Evolutionary conservation across 441 rosid species (phyloP), one percentile per base, ranked within the genome.

Genomic region (Gossypium lobatum): DNA sequence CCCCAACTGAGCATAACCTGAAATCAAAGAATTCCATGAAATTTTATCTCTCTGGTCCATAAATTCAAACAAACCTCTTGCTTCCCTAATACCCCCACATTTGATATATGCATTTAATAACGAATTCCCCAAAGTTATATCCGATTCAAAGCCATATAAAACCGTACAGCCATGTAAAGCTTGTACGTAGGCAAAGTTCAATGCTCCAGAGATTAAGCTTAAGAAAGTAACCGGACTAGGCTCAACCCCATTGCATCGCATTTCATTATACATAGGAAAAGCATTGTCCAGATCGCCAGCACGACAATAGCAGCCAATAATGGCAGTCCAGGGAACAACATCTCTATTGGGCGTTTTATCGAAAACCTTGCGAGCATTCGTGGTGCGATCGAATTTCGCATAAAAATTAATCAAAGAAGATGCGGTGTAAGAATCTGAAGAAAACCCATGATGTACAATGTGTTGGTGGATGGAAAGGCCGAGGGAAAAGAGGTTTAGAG

Each of bases 221-320:
- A 88, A 77, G 57, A 88, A 72, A 48, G 93, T 88, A 73, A 85
- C 89, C 26, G 87, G 82, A 77, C 83, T 65, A 61, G 89, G 91
- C 60, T 75, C 78, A 76, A 77, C 70, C 63, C 85, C 84, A 9
- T 73, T 62, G 61, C 10, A 64, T 52, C 86, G 80, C 93, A 88
- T 88, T 68, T 79, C 66, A 62, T 75, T 82, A 21, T 79, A 69
- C 85, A 85, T 74, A 9, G 37, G 26, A 60, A 78, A 82, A 4
- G 83, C 86, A 17, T 66, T 74, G 14, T 45, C 80, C 6, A 77
- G 23, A 42, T 81, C 73, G 3, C 88, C 88, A 0, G 60, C 76
- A 14, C 85, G 80, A 23, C 85, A 72, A 71, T 87, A 84, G 73
- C 89, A 85, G 4, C 89, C 86, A 7, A 85, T 84, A 64, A 87